Evolutionary conservation across 1,284 basidiomycete genomes (phyloP), one percentile per base, ranked within the genome.

Genomic region (Austroboletus novae-zelandiae): DNA sequence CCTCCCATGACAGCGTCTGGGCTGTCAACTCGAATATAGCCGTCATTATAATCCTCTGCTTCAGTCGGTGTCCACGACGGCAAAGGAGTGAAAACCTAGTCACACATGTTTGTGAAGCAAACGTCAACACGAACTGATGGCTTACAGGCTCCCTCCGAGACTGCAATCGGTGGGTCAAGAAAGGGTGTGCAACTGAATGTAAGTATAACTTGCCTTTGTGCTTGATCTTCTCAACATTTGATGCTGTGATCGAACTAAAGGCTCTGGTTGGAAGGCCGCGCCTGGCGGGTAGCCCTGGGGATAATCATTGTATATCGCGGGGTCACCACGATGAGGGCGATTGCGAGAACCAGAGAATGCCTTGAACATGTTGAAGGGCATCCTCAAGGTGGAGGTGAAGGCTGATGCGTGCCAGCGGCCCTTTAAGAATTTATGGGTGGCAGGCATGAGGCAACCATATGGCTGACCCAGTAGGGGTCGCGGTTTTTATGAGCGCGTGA

Each of bases 321-420:
- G 46, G 52, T 69, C 65, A 29, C 53, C 59, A 43, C 57, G 65
- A 43, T 66, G 56, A 23, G 43, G 32, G 34, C 68, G 67, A 57
- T 54, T 71, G 64, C 65, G 68, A 48, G 66, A 68, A 52, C 67
- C 56, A 50, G 66, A 52, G 45, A 71, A 68, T 54, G 59, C 66
- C 55, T 70, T 67, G 59, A 67, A 71, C 69, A 67, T 67, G 56
- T 70, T 71, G 51, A 67, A 71, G 55, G 65, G 65, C 69, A 71
- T 67, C 47, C 66, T 68, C 61, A 50, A 51, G 54, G 64, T 46
- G 47, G 44, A 45, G 40, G 50, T 43, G 47, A 56, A 51, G 55
- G 42, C 39, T 55, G 55, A 45, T 55, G 57, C 39, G 51, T 51
- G 53, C 34, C 40, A 37, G 31, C 36, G 43, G 32, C 48, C 53